A percentile compares a stretch with the other conserved stretches of the same genome.
Conservation (phyloP, 2,329 filamentous ascomycete genomes). For the Neopestalotiopsis clavispora region DNA sequence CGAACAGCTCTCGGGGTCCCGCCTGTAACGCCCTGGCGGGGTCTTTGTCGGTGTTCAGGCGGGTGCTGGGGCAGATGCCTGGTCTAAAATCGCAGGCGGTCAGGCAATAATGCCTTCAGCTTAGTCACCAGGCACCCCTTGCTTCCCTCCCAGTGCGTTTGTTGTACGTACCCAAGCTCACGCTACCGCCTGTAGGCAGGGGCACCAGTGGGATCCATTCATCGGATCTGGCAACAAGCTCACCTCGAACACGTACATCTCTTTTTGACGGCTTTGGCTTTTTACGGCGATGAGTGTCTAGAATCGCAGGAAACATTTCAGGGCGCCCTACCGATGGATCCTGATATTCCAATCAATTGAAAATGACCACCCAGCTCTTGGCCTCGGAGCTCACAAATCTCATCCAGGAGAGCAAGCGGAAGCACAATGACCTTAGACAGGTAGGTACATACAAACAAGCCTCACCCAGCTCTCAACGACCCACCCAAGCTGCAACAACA, state of each 20-base stretch:
- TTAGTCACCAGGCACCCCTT: constrained; percentile 22
- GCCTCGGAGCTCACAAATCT: constrained; percentile 87
- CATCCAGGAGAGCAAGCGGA: constrained; percentile 94
- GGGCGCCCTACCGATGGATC: constrained; percentile 27
- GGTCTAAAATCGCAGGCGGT: constrained; percentile 15
- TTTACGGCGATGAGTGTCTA: neutral
- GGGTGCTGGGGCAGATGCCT: neutral
- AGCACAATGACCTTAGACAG: constrained; percentile 87
- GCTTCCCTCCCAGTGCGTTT: neutral
- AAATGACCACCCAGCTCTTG: constrained; percentile 90
- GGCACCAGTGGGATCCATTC: constrained; percentile 11
- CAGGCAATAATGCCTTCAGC: constrained; percentile 12
- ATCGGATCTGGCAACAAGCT: constrained; percentile 38
- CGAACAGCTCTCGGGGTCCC: neutral
- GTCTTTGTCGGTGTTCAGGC: neutral
- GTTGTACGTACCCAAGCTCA: neutral
- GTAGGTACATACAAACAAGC: constrained; percentile 42
- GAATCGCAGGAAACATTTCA: neutral
- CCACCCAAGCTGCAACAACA: constrained; percentile 11
- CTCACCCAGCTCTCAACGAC: constrained; percentile 30
- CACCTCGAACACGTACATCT: constrained; percentile 6
- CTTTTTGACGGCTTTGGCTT: neutral
- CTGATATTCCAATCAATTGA: constrained; percentile 37
- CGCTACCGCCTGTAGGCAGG: neutral
- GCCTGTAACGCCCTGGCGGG: neutral